Conservation (phyloP, 805 yeast species). For the Huiozyma naganishii region DNA sequence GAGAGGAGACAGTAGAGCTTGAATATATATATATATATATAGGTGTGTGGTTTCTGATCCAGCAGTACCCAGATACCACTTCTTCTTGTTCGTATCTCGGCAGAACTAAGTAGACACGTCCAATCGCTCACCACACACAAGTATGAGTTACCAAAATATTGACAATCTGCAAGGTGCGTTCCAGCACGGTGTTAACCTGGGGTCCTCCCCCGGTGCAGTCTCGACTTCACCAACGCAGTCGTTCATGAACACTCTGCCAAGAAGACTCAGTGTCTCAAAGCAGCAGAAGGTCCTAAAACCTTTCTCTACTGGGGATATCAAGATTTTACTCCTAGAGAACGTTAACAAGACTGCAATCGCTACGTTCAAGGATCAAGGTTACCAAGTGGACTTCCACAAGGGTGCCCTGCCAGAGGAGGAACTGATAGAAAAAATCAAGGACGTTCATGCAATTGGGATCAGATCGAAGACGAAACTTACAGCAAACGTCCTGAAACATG, state of each 20-base stretch:
- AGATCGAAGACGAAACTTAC: slow-evolving; percentile 93
- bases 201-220: slow-evolving; percentile 58
- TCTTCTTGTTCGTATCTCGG: too few relatives aligned
- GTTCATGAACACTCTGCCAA: slow-evolving; percentile 42
- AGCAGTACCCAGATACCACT: too few relatives aligned
- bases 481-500: slow-evolving; percentile 66
- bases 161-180: slow-evolving; percentile 42
- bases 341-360: slow-evolving; percentile 88
- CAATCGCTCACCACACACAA: too few relatives aligned
- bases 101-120: too few relatives aligned
- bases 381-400: slow-evolving; percentile 92
- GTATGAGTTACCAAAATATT: slow-evolving; percentile 64
- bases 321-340: slow-evolving; percentile 81
- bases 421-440: slow-evolving; percentile 83
- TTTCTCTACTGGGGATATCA: slow-evolving; percentile 89
- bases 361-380: slow-evolving; percentile 80
- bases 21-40: too few relatives aligned
- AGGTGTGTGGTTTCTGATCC: too few relatives aligned
- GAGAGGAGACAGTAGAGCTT: too few relatives aligned
- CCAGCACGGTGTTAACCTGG: slow-evolving; percentile 40
- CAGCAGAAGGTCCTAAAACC: slow-evolving; percentile 78
- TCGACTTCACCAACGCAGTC: slow-evolving; percentile 76
- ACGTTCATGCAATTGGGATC: slow-evolving; percentile 94
- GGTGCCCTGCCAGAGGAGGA: slow-evolving; percentile 85
- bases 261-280: slow-evolving; percentile 32